These are phyloP conservation scores for Botrytis hyacinthi DNA, from an alignment of 2,329 filamentous ascomycete genomes.

Conservation along the genomic window DNA sequence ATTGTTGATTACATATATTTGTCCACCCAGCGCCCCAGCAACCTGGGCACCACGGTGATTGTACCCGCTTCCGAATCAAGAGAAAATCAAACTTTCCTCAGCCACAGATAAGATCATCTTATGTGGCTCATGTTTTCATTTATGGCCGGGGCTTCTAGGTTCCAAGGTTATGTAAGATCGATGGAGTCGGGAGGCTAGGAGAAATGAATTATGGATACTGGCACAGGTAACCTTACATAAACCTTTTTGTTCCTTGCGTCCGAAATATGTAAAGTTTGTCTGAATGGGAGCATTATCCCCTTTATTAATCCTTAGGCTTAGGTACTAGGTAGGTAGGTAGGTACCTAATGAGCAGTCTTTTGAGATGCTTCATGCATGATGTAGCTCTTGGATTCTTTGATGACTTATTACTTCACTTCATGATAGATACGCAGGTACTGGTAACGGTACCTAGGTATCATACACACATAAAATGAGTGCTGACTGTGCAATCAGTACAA, in stretches of 20 bases:
- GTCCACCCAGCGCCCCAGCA: too few species aligned
- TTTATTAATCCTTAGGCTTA: neutral
- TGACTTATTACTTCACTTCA: neutral
- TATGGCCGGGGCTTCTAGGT: too few species aligned
- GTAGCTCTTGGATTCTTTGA: neutral
- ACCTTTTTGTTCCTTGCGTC: neutral
- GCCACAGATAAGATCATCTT: slow-evolving; percentile 6
- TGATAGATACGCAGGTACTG: too few species aligned
- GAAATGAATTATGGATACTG: slow-evolving; percentile 12
- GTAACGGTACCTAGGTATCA: neutral
- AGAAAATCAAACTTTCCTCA: neutral
- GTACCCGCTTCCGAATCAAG: neutral
- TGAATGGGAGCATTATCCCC: neutral
- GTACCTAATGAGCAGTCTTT: neutral
- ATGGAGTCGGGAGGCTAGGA: neutral
- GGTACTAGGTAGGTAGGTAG: too few species aligned
- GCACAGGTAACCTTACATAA: neutral
- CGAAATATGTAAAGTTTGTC: neutral
- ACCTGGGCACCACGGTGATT: neutral
- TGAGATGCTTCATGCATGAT: neutral
- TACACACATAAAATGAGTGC: too few species aligned
- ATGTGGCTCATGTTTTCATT: neutral
- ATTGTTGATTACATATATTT: neutral
- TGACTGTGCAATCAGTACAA: neutral
- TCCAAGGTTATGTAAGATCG: neutral